Base-by-base conservation (phyloP, 169 alveolate species). In the Besnoitia besnoiti region DNA sequence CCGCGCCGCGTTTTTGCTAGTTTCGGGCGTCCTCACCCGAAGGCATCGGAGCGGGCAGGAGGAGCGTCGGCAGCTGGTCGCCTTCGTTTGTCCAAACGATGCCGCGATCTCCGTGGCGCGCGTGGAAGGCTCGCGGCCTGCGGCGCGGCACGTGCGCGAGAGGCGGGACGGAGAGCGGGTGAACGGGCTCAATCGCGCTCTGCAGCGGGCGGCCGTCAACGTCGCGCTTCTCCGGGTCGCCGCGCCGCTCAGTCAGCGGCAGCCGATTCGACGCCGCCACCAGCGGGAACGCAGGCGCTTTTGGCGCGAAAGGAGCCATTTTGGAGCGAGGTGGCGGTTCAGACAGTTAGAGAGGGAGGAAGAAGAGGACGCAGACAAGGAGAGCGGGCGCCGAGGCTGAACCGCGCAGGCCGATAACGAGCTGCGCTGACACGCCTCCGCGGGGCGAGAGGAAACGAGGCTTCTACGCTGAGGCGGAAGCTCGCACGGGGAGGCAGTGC, bases 201-300 rank as follows among this genome's bases (percentile, higher is more conserved):
- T 5, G 67, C 44, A 67, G 42, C 44, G 3, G 46, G 2, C 80
- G 39, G 44, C 80, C 80, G 80, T 67, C 80, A 19, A 67, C 80
- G 21, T 67, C 80, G 24, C 39, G 42, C 44, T 67, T 19, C 80
- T 67, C 80, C 40, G 80, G 39, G 44, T 16, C 14, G 3, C 80
- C 80, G 12, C 80, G 80, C 30, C 80, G 80, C 2, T 30, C 80
- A 21, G 42, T 30, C 10, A 24, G 80, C 44, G 80, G 80, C 46
- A 67, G 80, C 12, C 80, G 80, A n/a, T 35, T 67, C 44, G 80
- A 67, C 39, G 19, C 44, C 44, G 80, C 80, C 80, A 42, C 80
- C 46, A 67, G 80, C 44, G 80, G 80, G 44, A 67, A 67, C 8
- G 80, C 40, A 1, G 80, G 80, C 40, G 80, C 40, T 42, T 67